phyloP scores from a whole-genome alignment of 192 early-diverging fungal species.

The Backusella morwellensis region DNA sequence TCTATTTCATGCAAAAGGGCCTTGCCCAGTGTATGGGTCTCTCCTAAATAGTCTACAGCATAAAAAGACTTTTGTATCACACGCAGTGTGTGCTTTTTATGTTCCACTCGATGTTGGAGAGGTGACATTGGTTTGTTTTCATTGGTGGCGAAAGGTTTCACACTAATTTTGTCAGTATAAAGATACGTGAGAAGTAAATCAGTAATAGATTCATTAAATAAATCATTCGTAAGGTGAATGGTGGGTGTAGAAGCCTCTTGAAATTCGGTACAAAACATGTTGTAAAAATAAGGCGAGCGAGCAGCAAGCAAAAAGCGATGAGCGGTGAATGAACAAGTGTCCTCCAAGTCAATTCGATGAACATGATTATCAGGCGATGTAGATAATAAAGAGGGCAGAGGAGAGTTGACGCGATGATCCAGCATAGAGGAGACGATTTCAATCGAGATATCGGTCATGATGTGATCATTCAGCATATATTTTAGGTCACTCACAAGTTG shows the following conservation, averaged over 20 bases:
- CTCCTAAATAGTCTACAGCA: conserved; percentile 29
- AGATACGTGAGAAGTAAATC: conserved; percentile 23
- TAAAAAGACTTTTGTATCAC: conserved; percentile 28
- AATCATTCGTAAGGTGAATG: conserved; percentile 19
- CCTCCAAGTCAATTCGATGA: not conserved
- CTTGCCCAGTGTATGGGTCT: conserved; percentile 5
- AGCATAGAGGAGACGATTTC: not conserved
- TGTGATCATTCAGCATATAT: not conserved
- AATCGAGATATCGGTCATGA: not conserved
- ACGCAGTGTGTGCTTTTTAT: conserved; percentile 26
- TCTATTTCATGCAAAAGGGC: conserved; percentile 18
- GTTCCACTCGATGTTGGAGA: not conserved
- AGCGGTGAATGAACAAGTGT: not conserved
- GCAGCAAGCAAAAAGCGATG: conserved; percentile 36
- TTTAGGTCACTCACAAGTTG: conserved; percentile 5
- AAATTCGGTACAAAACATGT: conserved; percentile 26
- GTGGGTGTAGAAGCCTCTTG: conserved; percentile 11
- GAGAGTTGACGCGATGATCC: not conserved
- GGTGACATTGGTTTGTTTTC: not conserved
- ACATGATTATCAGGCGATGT: conserved; percentile 2
- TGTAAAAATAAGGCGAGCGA: conserved; percentile 30
- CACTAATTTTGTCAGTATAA: conserved; percentile 25
- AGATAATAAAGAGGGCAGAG: not conserved
- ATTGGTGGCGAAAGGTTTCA: not conserved
- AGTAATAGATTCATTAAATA: conserved; percentile 18